Evolutionary conservation across 805 yeast genomes (phyloP), one percentile per base, ranked within the genome.

Genomic region (Lachancea mirantina): DNA sequence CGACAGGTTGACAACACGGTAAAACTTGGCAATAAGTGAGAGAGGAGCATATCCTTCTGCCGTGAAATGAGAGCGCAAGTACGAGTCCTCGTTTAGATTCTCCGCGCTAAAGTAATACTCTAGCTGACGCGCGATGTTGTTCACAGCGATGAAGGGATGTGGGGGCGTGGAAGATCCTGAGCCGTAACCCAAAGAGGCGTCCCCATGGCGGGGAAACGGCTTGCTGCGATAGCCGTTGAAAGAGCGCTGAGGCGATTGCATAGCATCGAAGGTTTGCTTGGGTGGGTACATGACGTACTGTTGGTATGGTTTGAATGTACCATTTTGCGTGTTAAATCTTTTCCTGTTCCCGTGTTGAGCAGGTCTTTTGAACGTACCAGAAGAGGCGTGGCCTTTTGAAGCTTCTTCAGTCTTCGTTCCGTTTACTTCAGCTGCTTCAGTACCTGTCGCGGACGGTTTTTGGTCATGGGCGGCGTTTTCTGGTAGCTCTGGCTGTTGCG

Each of bases 71-170:
- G 75, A 72, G 59, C 95, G 76, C 60, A 92, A 68, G 55, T 63
- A 89, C 32, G 78, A 64, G 62, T 92, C 98, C 61, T 85, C 83
- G 47, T 80, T 67, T 60, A 92, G 68, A 60, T 92, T 92, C 48
- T 85, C 95, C 31, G 78, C 67, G 19, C 94, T 79, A 63, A 92
- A 83, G 60, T 92, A 92, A 66, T 92, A 92, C 54, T 84, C 92
- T 32, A 89, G 65, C 66, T 88, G 97, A 39, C 52, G 50, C 9
- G 61, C 61, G 32, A 55, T 48, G 35, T 49, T 56, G 31, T 50
- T 46, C 30, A 55, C 48, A 11, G 57, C 53, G 38, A 51, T 41
- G 26, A 52, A 30, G 15, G 40, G 41, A 14, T 40, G 43, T 17
- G 42, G 48, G 19, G 37, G 39, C 14, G 31, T n/a, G n/a, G n/a